A percentile compares a stretch with the other conserved stretches of the same genome.
These are phyloP conservation scores for Aspergillus sp. DNA, from an alignment of 2,329 filamentous ascomycete genomes.

Conservation along the genomic window DNA sequence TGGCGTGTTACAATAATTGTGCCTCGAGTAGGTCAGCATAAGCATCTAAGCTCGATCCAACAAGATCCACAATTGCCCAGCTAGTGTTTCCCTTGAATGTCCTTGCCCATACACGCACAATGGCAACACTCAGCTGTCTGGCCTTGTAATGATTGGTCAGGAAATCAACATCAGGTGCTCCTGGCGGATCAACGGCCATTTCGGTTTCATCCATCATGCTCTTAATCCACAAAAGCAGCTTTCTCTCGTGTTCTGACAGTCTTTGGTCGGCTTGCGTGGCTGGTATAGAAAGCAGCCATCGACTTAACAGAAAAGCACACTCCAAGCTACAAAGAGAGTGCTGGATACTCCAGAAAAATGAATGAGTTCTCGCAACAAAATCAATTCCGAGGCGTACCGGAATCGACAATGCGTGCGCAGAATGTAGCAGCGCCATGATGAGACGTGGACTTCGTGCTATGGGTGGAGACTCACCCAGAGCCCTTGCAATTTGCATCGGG, in stretches of 20 bases:
- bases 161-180: constrained; percentile 37
- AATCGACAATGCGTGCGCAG: constrained; percentile 52
- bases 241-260: constrained; percentile 43
- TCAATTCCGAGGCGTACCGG: constrained; percentile 50
- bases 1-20: constrained; percentile 5
- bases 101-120: constrained; percentile 43
- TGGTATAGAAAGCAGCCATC: constrained; percentile 43
- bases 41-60: constrained; percentile 42
- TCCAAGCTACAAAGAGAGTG: constrained; percentile 52
- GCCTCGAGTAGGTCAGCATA: constrained; percentile 43
- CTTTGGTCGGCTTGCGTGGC: constrained; percentile 37
- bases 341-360: constrained; percentile 53
- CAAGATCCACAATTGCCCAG: constrained; percentile 45
- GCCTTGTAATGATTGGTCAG: constrained; percentile 40
- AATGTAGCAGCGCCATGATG: constrained; percentile 48
- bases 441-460: constrained; percentile 42
- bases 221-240: constrained; percentile 44
- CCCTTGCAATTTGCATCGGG: constrained; percentile 41
- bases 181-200: constrained; percentile 37
- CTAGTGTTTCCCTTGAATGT: constrained; percentile 46
- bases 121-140: constrained; percentile 43
- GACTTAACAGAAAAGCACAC: constrained; percentile 46
- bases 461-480: constrained; percentile 39
- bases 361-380: constrained; percentile 50
- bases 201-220: constrained; percentile 48